Evolutionary conservation across 2,329 filamentous ascomycete genomes (phyloP).

Genomic region (Epichloe amarillans): DNA sequence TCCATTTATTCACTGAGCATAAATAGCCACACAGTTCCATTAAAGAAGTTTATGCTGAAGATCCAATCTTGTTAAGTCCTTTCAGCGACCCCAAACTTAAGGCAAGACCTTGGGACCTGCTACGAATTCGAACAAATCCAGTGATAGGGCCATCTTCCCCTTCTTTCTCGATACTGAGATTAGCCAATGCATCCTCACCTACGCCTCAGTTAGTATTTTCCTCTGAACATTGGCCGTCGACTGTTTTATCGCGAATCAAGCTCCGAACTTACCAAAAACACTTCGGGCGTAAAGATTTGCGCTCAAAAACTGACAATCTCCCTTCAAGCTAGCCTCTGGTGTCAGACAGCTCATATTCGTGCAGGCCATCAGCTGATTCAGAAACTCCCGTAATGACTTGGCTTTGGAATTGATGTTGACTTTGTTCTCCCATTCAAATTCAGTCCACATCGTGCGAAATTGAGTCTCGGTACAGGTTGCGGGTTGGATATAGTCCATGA

Average conservation of each 20-base stretch:
- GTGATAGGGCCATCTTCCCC: slow-evolving; percentile 90
- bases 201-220: slow-evolving; percentile 12
- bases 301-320: slow-evolving; percentile 94
- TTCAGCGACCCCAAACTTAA: slow-evolving; percentile 89
- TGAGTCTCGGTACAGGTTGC: slow-evolving; percentile 94
- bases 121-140: slow-evolving; percentile 94
- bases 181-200: slow-evolving; percentile 98
- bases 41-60: slow-evolving; percentile 13
- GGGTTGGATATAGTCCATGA: slow-evolving; percentile 99
- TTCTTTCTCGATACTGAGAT: slow-evolving; percentile 95
- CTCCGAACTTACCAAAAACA: slow-evolving; percentile 73
- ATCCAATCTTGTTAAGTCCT: slow-evolving; percentile 72
- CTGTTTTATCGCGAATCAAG: neutral
- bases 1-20: neutral
- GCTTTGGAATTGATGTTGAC: slow-evolving; percentile 99
- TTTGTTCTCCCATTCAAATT: slow-evolving; percentile 99
- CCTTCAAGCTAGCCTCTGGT: slow-evolving; percentile 89
- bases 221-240: too few species aligned
- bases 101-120: slow-evolving; percentile 87
- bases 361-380: slow-evolving; percentile 88
- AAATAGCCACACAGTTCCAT: neutral
- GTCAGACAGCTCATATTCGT: slow-evolving; percentile 99
- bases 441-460: slow-evolving; percentile 99
- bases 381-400: slow-evolving; percentile 79
- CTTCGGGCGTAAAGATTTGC: slow-evolving; percentile 93